phyloP scores from a whole-genome alignment of 768 basidiomycete genomes.

The Tylopilus intermedius region DNA sequence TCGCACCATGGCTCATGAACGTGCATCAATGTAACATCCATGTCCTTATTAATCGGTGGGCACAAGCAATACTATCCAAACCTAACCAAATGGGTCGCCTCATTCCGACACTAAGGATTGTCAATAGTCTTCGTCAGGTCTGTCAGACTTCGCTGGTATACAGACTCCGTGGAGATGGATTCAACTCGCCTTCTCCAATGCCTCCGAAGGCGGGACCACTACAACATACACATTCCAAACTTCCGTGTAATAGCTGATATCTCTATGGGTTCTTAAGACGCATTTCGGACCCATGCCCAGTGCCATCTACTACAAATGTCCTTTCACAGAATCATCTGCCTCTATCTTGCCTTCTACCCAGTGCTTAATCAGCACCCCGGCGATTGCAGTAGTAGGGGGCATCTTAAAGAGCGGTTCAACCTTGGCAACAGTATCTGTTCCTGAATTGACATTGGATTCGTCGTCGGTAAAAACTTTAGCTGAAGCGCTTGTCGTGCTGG shows the following conservation, averaged over 20 bases:
- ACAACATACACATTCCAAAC: too few species aligned
- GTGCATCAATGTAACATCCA: constrained; percentile 14
- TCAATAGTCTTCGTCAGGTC: not conserved
- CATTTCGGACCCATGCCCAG: too few species aligned
- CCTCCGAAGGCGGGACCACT: too few species aligned
- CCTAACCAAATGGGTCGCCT: not conserved
- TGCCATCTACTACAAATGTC: constrained; percentile 31
- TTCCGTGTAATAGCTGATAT: too few species aligned
- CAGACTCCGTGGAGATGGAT: too few species aligned
- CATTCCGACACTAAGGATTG: not conserved
- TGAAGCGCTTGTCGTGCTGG: constrained; percentile 25
- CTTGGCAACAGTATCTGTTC: constrained; percentile 14
- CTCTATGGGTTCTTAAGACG: too few species aligned
- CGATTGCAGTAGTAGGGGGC: constrained; percentile 75
- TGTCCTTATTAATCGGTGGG: not conserved
- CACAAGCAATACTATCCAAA: not conserved
- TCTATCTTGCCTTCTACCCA: constrained; percentile 67
- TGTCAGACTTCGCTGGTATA: too few species aligned
- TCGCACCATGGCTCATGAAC: constrained; percentile 20
- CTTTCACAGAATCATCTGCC: constrained; percentile 41
- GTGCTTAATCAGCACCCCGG: constrained; percentile 77
- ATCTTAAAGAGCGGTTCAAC: constrained; percentile 59
- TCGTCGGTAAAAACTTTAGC: constrained; percentile 9
- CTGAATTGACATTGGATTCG: constrained; percentile 19
- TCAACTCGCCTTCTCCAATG: too few species aligned